Base-by-base conservation (phyloP, 78 protist species). In the Polysphondylium violaceum region DNA sequence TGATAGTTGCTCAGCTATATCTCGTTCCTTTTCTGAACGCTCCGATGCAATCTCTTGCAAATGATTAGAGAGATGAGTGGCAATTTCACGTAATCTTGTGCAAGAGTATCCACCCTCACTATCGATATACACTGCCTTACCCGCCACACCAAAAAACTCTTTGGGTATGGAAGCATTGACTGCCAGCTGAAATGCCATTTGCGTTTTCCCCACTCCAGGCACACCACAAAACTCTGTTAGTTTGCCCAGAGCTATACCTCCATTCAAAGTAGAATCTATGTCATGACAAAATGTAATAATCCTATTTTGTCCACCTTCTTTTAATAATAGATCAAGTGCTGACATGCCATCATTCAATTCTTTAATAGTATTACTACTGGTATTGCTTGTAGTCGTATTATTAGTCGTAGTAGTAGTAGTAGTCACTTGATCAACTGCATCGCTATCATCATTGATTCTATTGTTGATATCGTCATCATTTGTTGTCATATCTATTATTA, bases 121-220 rank as follows among this genome's bases (percentile, higher is more conserved):
- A 47, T 96, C 97, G 33, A 96, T 91, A 69, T 87, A 96, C 0
- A 96, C 59, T 14, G 87, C 55, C n/a, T 90, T 86, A 14, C 97
- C 97, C 4, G 31, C 85, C 6, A 68, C 88, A 2, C 97, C 97
- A 29, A 88, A 93, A 8, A 86, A 67, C 0, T 14, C 74, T 0
- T 6, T 14, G 2, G 96, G 96, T 0, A 95, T 21, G 5, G 76
- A 81, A 1, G 51, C 74, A 38, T 95, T 88, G 0, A 93, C 87
- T 0, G 96, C 83, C 25, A 96, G 55, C 65, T 96, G 97, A 33
- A 96, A 88, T 53, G 92, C 93, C 31, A 96, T 58, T 38, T 96
- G 96, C 0, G 97, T 94, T 36, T 96, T 96, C 7, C 97, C 97
- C 9, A 88, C 43, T 29, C 97, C 97, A 0, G 97, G 95, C 12